These are phyloP conservation scores for Solanum rostratum DNA, from an alignment of 257 asterid genomes.

Conservation along the genomic window DNA sequence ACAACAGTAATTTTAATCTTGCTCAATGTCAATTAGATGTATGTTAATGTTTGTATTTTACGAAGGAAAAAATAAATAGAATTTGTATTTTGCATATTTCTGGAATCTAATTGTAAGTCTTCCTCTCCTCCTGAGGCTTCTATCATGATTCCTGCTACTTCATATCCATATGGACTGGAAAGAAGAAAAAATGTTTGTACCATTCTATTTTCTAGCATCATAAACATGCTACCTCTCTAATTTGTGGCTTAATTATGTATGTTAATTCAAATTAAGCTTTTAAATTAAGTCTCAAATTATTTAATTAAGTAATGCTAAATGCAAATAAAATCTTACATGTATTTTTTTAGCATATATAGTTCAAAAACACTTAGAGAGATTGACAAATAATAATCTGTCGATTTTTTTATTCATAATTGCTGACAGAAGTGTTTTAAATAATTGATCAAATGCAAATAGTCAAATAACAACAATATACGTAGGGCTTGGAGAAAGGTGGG, in stretches of 20 bases:
- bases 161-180: background rate
- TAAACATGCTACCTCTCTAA: too few species aligned
- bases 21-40: background rate
- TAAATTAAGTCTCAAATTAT: background rate
- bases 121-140: background rate
- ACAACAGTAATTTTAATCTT: background rate
- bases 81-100: background rate
- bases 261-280: background rate
- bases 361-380: background rate
- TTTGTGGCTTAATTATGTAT: background rate
- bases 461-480: too few species aligned
- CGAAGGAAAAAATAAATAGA: background rate
- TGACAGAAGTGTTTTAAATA: background rate
- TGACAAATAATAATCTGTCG: background rate
- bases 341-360: background rate
- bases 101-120: background rate
- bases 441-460: background rate
- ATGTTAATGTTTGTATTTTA: background rate
- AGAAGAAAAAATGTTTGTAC: background rate
- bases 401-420: too few species aligned
- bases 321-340: background rate
- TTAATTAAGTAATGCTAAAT: background rate
- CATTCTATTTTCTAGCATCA: background rate
- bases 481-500: background rate
- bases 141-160: background rate